These are phyloP conservation scores for Diaporthe aspalathi DNA, from an alignment of 2,329 filamentous ascomycete genomes.

Conservation along the genomic window DNA sequence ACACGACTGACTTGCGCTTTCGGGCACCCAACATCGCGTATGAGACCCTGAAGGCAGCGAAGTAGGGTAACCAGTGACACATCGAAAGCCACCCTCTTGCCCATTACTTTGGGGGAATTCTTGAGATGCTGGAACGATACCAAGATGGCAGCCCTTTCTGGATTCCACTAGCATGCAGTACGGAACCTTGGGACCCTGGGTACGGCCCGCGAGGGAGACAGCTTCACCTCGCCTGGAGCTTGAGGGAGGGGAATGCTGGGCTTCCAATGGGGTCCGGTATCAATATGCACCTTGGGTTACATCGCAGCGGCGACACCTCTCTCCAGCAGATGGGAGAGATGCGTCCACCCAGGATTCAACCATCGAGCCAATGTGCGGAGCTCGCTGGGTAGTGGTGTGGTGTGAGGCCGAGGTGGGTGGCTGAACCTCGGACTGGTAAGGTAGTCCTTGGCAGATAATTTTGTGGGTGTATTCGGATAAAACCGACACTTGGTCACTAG, in stretches of 20 bases:
- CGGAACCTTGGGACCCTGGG: background rate
- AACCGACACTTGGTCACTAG: background rate
- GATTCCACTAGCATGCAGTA: background rate
- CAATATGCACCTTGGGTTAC: constrained; percentile 14
- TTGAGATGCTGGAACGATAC: no score
- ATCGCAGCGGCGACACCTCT: constrained; percentile 15
- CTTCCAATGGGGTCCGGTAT: background rate
- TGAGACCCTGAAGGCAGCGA: background rate
- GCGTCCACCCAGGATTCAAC: background rate
- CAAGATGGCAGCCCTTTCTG: background rate
- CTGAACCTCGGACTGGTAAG: constrained; percentile 8
- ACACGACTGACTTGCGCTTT: background rate
- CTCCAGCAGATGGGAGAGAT: constrained; percentile 4
- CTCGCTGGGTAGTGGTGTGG: background rate
- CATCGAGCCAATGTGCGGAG: background rate
- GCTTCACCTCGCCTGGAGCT: constrained; percentile 14
- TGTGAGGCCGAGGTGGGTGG: background rate
- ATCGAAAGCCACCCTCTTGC: background rate
- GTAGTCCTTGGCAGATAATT: background rate
- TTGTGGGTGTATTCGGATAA: constrained; percentile 10
- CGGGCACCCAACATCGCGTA: background rate
- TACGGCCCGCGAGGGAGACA: background rate
- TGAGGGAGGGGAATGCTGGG: background rate
- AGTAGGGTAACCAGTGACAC: background rate
- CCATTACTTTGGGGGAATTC: background rate